Evolutionary conservation across 2,329 filamentous ascomycete species (phyloP), one percentile per base, ranked within the genome.

Genomic region (Stemphylium beticola): DNA sequence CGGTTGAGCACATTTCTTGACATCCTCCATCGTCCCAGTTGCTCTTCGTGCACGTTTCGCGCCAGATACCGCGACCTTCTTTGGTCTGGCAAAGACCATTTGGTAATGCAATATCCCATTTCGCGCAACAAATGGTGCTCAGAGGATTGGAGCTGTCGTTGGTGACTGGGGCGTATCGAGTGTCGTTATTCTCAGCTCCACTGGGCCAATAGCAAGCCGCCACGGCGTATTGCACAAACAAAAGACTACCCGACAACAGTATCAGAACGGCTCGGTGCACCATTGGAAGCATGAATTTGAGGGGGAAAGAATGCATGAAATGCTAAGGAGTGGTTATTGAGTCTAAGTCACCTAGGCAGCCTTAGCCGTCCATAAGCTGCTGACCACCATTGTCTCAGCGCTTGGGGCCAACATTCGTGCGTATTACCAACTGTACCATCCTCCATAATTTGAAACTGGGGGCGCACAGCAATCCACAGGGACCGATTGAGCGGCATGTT

Each of bases 1-100:
- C 56, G 20, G 47, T 38, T 6, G 56, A 58, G 32, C 56, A 56
- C 10, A 58, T 18, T 14, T 58, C 52, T 29, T 58, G 55, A 43
- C 55, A 58, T 15, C 52, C 52, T 22, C 52, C 55, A 9, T 49
- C 43, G 7, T 41, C 33, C 55, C 55, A 55, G 29, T 52, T 45
- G 3, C 48, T 37, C 10, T 49, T 39, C 5, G 48, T 55, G 40
- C 55, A 58, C 8, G 52, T 22, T 29, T 55, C 55, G 9, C 55
- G 55, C 20, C 22, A 58, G 14, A 55, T 39, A 18, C 0, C 8
- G 8, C 7, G 1, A 1, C 4, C 4, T 10, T 1, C 46, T 15
- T 7, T 33, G 15, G 24, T 49, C 10, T 24, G 10, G n/a, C 37
- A 49, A 10, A 49, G 29, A 1, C 46, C 46, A 15, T 49, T 49